Evolutionary conservation across 495 filamentous ascomycete genomes (phyloP).

Genomic region (Viridothelium virens): DNA sequence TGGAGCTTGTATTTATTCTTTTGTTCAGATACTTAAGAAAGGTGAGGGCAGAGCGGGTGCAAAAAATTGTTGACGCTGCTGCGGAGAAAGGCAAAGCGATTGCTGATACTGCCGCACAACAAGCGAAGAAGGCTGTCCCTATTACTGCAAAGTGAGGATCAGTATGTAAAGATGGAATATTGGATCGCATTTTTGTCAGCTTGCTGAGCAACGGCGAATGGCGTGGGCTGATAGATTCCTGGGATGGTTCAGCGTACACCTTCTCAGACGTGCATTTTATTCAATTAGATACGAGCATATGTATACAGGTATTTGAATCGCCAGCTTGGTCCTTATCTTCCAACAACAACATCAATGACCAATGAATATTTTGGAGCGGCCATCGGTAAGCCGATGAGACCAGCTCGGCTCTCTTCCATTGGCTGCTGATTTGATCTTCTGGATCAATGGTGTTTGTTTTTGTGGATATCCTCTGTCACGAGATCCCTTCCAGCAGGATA

Average conservation of each 20-base stretch:
- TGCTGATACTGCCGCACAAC: constrained; percentile 15
- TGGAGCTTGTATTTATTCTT: constrained; percentile 83
- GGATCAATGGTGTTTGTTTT: background rate
- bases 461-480: background rate
- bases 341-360: background rate
- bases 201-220: constrained; percentile 2
- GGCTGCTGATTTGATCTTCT: too few relatives aligned
- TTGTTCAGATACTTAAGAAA: constrained; percentile 74
- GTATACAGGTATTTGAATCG: background rate
- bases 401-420: too few relatives aligned
- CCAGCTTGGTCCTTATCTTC: background rate
- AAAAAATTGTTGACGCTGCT: constrained; percentile 54
- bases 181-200: background rate
- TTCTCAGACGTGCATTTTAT: background rate
- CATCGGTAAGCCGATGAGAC: background rate
- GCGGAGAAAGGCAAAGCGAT: constrained; percentile 45
- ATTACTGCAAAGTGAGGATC: constrained; percentile 3
- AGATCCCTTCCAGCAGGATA: background rate
- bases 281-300: constrained; percentile 1
- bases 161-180: background rate
- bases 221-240: background rate
- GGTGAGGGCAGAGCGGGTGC: constrained; percentile 61
- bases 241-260: background rate
- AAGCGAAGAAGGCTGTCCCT: constrained; percentile 13
- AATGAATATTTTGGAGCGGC: background rate